These are phyloP conservation scores for Zalaria sp. DNA, from an alignment of 2,329 filamentous ascomycete species.

Conservation along the genomic window DNA sequence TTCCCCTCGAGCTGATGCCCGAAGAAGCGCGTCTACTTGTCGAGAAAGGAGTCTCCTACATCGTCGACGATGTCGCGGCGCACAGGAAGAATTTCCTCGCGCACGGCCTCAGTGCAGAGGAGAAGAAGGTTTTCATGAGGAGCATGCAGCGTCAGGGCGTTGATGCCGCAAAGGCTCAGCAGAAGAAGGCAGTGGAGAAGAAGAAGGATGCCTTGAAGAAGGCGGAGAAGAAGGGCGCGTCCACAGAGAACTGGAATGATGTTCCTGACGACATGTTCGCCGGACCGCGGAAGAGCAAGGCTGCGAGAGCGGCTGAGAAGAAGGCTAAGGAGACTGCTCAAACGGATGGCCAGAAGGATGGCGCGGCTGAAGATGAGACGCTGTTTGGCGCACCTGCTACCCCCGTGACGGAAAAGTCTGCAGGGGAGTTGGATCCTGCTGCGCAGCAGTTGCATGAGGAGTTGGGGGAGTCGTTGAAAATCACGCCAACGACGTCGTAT, in stretches of 20 bases:
- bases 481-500: constrained; percentile 38
- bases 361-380: constrained; percentile 1
- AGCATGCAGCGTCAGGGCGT: constrained; percentile 40
- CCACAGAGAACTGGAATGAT: constrained; percentile 7
- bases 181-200: constrained; percentile 34
- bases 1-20: constrained; percentile 78
- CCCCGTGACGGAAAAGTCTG: no score
- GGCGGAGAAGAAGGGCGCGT: constrained; percentile 36
- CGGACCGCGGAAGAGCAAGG: constrained; percentile 1
- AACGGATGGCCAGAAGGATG: not conserved
- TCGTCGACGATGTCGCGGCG: constrained; percentile 63
- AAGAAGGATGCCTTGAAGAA: constrained; percentile 36
- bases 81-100: constrained; percentile 50
- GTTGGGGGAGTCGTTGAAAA: constrained; percentile 6
- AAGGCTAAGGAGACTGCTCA: not conserved
- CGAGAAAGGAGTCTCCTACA: constrained; percentile 59
- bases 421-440: no score
- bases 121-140: constrained; percentile 48
- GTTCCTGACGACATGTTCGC: constrained; percentile 9
- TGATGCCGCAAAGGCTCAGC: constrained; percentile 31
- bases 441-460: not conserved
- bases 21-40: constrained; percentile 79
- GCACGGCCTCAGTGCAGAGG: constrained; percentile 36
- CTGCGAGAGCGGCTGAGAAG: constrained; percentile 1
- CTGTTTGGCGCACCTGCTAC: not conserved